Evolutionary conservation across 176 grass and related monocot species (phyloP).

Genomic region (Raddia distichophylla): DNA sequence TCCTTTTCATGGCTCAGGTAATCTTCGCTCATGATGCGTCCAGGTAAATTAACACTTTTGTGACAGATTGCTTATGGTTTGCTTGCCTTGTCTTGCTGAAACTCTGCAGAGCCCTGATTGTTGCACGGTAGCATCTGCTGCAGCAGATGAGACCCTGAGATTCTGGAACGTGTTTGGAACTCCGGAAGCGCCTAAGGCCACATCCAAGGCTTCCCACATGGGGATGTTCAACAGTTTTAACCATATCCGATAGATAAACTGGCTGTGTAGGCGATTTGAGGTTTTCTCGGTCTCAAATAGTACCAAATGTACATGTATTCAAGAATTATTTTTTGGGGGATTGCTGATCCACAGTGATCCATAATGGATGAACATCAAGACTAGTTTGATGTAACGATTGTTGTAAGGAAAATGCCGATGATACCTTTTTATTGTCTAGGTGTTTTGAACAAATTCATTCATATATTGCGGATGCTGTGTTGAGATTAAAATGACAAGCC

Average conservation of each 20-base stretch:
- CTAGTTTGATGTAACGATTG: slow-evolving; percentile 30
- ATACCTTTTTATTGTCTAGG: too few relatives aligned
- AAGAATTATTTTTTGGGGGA: neutral
- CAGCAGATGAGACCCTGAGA: slow-evolving; percentile 60
- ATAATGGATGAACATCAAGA: slow-evolving; percentile 30
- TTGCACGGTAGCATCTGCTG: slow-evolving; percentile 64
- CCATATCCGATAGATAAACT: slow-evolving; percentile 51
- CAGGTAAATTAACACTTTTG: neutral
- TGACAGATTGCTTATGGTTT: slow-evolving; percentile 26
- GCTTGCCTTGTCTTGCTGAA: neutral
- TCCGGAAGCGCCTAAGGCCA: slow-evolving; percentile 55
- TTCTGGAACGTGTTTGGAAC: slow-evolving; percentile 68
- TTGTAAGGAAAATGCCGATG: neutral
- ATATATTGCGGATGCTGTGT: too few relatives aligned
- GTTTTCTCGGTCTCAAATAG: too few relatives aligned
- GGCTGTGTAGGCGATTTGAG: too few relatives aligned
- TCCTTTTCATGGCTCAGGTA: slow-evolving; percentile 72
- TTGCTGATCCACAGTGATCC: slow-evolving; percentile 18
- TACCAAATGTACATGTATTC: neutral
- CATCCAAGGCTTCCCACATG: slow-evolving; percentile 41
- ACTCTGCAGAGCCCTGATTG: slow-evolving; percentile 69
- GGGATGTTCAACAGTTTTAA: slow-evolving; percentile 60
- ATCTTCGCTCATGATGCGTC: neutral
- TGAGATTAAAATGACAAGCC: too few relatives aligned
- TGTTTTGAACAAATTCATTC: too few relatives aligned